Evolutionary conservation across 768 basidiomycete species (phyloP), one percentile per base, ranked within the genome.

Genomic region (Tylopilus felleus): DNA sequence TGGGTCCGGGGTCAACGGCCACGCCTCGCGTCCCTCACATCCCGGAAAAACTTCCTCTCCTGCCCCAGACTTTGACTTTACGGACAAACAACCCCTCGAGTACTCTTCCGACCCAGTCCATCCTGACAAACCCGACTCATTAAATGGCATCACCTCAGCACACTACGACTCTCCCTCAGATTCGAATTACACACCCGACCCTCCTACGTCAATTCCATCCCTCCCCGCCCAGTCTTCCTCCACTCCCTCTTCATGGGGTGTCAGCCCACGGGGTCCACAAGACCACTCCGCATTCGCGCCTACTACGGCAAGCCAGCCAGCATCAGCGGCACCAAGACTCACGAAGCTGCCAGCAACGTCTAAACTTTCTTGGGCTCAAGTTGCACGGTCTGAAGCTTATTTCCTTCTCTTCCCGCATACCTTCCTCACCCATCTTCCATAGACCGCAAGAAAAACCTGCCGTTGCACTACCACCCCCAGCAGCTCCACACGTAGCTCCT

Each of bases 311-410:
- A 14, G 22, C 29, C 40, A 42, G 41, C 51, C 69, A 19, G 65
- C 57, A 57, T 47, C 59, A 4, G 53, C 36, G 12, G 28, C 59
- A 8, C 47, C 39, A 56, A 59, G 77, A 71, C 59, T 69, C 62
- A 52, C 60, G 14, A 88, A 84, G 72, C 75, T 80, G 12, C 86
- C 88, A 40, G 82, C 86, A 27, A 86, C 81, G 13, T 83, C 87
- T 8, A 90, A 90, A 74, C 70, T 88, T 55, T 91, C 90, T 33
- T 93, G 90, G 90, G 90, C 90, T 8, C 87, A 93, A 63, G 77
- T 93, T 66, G 90, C 90, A 58, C 77, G 85, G 89, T 52, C 31
- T 25, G 51, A 35, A 27, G 0, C 55, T 23, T 25, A 28, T 55
- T 6, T 54, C 41, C 14, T 17, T 40, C 22, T n/a, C 28, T 40